Conservation (phyloP, 352 stramenopile genomes). For the Detonula confervacea region DNA sequence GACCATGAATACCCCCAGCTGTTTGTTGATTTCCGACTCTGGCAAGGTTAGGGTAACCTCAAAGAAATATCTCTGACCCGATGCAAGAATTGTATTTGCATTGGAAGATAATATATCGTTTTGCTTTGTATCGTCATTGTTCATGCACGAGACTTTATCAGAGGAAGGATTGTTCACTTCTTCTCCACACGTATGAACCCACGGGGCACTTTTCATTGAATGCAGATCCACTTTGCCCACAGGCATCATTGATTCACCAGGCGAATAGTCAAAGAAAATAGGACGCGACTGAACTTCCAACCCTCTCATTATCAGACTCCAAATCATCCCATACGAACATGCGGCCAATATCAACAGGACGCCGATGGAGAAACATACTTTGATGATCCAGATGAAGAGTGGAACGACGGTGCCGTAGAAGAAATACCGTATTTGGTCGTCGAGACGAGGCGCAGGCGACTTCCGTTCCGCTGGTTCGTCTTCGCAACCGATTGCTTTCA, state of each 20-base stretch:
- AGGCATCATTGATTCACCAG: slow-evolving; percentile 15
- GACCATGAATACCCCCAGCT: slow-evolving; percentile 80
- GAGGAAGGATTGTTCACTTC: not conserved
- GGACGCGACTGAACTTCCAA: slow-evolving; percentile 53
- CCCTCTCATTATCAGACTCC: slow-evolving; percentile 43
- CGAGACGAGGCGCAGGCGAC: slow-evolving; percentile 22
- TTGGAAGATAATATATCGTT: not conserved
- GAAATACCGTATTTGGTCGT: slow-evolving; percentile 32
- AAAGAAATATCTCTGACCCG: slow-evolving; percentile 66
- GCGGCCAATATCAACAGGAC: slow-evolving; percentile 41
- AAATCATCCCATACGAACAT: slow-evolving; percentile 33
- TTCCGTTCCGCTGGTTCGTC: not conserved
- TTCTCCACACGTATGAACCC: slow-evolving; percentile 21
- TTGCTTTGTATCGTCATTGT: not conserved
- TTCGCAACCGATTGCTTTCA: slow-evolving; percentile 29
- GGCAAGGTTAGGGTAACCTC: slow-evolving; percentile 72
- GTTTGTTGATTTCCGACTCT: slow-evolving; percentile 72
- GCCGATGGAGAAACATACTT: slow-evolving; percentile 25
- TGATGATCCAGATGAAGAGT: slow-evolving; percentile 39
- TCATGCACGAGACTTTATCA: slow-evolving; percentile 17
- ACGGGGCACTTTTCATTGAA: slow-evolving; percentile 43
- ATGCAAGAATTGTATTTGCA: slow-evolving; percentile 44
- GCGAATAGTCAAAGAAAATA: slow-evolving; percentile 63
- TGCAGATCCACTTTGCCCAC: slow-evolving; percentile 42
- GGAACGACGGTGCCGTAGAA: slow-evolving; percentile 34